Evolutionary conservation across 352 stramenopile species (phyloP).

Genomic region (Globisporangium perplexum): DNA sequence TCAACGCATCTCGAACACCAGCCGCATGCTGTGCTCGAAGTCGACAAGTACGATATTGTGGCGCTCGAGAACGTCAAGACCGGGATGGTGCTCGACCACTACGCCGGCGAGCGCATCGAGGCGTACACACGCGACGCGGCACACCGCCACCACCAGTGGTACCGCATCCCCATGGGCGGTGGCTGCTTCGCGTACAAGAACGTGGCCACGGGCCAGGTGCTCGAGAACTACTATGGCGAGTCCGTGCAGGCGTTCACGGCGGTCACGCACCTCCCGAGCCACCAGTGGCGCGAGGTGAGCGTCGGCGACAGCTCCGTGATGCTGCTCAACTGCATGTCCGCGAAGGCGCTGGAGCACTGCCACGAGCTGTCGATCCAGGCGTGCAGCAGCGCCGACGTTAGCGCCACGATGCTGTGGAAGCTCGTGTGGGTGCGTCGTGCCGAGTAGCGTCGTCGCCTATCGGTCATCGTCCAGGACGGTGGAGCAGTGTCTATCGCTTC

Average conservation of each 20-base stretch:
- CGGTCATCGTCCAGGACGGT: too few species aligned
- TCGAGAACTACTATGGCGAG: constrained; percentile 8
- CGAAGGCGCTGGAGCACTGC: constrained; percentile 2
- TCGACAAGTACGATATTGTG: constrained; percentile 1
- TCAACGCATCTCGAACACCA: not conserved
- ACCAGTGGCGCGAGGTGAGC: not conserved
- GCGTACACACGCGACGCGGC: constrained; percentile 3
- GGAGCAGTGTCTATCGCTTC: too few species aligned
- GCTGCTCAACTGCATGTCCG: not conserved
- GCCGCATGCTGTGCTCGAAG: not conserved
- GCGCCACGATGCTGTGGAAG: not conserved
- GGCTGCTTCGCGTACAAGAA: constrained; percentile 13
- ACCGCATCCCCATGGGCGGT: constrained; percentile 1
- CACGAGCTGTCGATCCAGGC: constrained; percentile 6
- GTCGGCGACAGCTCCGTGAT: not conserved
- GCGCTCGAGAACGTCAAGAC: constrained; percentile 8
- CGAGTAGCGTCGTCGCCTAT: too few species aligned
- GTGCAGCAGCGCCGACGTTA: constrained; percentile 1
- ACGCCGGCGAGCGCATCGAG: constrained; percentile 1
- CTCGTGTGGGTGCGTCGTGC: not conserved
- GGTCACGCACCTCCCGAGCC: not conserved
- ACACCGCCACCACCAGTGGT: constrained; percentile 8
- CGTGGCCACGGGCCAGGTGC: constrained; percentile 8
- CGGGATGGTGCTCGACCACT: constrained; percentile 12
- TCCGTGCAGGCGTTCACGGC: not conserved